Evolutionary conservation across 2,329 filamentous ascomycete species (phyloP).

Genomic region (Dothistroma pini): DNA sequence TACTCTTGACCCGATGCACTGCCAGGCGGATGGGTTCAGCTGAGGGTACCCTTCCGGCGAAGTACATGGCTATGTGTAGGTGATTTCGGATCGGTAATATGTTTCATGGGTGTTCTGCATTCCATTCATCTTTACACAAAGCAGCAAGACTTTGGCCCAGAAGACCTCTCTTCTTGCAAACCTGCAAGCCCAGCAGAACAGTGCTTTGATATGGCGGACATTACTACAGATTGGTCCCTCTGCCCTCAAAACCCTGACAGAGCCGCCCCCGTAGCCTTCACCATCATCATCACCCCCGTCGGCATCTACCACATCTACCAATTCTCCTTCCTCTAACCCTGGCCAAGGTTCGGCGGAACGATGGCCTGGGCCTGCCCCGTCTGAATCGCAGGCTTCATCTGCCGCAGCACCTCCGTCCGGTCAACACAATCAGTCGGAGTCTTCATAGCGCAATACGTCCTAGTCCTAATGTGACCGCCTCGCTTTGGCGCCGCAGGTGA

Average conservation of each 20-base stretch:
- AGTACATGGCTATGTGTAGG: not conserved
- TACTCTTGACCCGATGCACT: not conserved
- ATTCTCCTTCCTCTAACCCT: slow-evolving; percentile 37
- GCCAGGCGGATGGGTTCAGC: not conserved
- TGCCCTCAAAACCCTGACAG: slow-evolving; percentile 48
- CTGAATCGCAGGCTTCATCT: slow-evolving; percentile 51
- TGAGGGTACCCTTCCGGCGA: not conserved
- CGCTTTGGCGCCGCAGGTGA: slow-evolving; percentile 50
- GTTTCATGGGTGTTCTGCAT: not conserved
- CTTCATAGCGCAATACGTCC: slow-evolving; percentile 40
- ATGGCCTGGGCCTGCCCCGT: slow-evolving; percentile 28
- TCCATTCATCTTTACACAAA: not conserved
- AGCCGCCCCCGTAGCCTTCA: slow-evolving; percentile 52
- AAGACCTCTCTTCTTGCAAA: too few species aligned
- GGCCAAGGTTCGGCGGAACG: slow-evolving; percentile 26
- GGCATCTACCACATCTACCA: slow-evolving; percentile 53
- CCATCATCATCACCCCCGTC: slow-evolving; percentile 47
- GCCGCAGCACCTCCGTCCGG: slow-evolving; percentile 53
- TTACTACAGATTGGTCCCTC: slow-evolving; percentile 21
- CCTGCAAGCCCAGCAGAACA: too few species aligned
- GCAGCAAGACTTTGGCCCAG: not conserved
- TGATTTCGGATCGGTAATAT: not conserved
- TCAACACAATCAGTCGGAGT: slow-evolving; percentile 45
- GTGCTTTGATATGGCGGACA: not conserved
- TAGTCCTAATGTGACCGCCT: slow-evolving; percentile 49